These are phyloP conservation scores for Moesziomyces sp. DNA, from an alignment of 1,284 basidiomycete species.

Conservation along the genomic window DNA sequence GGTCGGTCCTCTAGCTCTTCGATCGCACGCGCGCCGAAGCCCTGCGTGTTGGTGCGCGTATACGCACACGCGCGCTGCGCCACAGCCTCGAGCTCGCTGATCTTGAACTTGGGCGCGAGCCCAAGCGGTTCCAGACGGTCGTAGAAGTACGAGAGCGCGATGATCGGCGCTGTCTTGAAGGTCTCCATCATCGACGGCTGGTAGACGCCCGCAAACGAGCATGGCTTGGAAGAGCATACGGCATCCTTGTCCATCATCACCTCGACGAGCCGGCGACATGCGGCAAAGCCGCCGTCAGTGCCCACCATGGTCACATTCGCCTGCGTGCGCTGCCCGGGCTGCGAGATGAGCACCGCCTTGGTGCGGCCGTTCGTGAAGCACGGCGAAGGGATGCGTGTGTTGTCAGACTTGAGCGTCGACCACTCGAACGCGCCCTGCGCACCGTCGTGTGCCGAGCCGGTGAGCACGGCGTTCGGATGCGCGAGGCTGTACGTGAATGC, in stretches of 20 bases:
- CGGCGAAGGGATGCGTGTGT: constrained; percentile 75
- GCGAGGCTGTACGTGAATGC: constrained; percentile 80
- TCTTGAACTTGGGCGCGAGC: constrained; percentile 66
- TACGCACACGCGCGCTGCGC: constrained; percentile 61
- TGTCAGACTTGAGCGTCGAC: constrained; percentile 66
- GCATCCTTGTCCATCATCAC: constrained; percentile 96
- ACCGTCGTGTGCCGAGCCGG: constrained; percentile 34
- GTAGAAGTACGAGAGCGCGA: constrained; percentile 85
- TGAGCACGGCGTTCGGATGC: constrained; percentile 59
- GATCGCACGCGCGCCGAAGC: constrained; percentile 72
- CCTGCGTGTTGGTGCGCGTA: constrained; percentile 17
- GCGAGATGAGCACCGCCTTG: constrained; percentile 78
- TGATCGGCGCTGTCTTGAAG: constrained; percentile 73
- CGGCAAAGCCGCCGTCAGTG: constrained; percentile 79
- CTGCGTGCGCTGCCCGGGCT: constrained; percentile 70
- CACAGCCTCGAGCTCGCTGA: constrained; percentile 48
- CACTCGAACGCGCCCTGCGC: constrained; percentile 33
- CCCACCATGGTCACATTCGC: constrained; percentile 60
- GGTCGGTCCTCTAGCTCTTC: constrained; percentile 83
- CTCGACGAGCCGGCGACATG: constrained; percentile 85
- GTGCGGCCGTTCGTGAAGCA: constrained; percentile 80
- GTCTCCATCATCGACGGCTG: constrained; percentile 92
- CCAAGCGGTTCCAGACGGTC: constrained; percentile 89
- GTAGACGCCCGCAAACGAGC: constrained; percentile 96
- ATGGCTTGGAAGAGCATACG: constrained; percentile 82